Evolutionary conservation across 352 stramenopile genomes (phyloP), one percentile per base, ranked within the genome.

Genomic region (Globisporangium parvum): DNA sequence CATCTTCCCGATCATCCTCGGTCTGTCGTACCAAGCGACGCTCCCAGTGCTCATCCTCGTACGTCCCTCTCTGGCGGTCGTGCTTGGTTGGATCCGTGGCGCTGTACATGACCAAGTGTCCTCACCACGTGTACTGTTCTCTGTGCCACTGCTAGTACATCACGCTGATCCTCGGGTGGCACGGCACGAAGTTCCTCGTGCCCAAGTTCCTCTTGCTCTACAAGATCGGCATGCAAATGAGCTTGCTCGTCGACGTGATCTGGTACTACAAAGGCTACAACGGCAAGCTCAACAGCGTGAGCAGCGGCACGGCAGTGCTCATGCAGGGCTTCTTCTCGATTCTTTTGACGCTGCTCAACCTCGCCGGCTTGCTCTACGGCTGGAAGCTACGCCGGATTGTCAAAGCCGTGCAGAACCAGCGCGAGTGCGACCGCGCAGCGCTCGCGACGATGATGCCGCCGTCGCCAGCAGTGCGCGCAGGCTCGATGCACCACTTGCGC

Each of bases 171-270:
- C 72, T 95, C 56, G 85, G 85, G 9, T 95, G 85, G 85, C 85
- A 95, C 62, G 85, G 85, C 53, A 87, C 77, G n/a, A 93, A 91
- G 53, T 93, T 93, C 67, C 69, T 95, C 21, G 77, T 87, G 26
- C 79, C 81, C 40, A 87, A 88, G 56, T 95, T 91, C 58, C 59
- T 95, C 55, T 72, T 95, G 24, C 79, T 88, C 53, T 95, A 93
- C 76, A 95, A 95, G 63, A 87, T 95, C 42, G 85, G 85, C 48
- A 95, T 95, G 85, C 85, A 95, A 55, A 58, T 95, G 23, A 95
- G 77, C 62, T 52, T 95, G 10, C 28, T 88, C 2, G 78, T 95
- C 31, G 85, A 95, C 59, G 73, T 93, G 39, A 85, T 93, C 49
- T 95, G 83, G 83, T 95, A 95, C 70, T 77, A 60, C 44, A 83